Base-by-base conservation (phyloP, 2,329 filamentous ascomycete genomes). In the Stemphylium lycopersici region DNA sequence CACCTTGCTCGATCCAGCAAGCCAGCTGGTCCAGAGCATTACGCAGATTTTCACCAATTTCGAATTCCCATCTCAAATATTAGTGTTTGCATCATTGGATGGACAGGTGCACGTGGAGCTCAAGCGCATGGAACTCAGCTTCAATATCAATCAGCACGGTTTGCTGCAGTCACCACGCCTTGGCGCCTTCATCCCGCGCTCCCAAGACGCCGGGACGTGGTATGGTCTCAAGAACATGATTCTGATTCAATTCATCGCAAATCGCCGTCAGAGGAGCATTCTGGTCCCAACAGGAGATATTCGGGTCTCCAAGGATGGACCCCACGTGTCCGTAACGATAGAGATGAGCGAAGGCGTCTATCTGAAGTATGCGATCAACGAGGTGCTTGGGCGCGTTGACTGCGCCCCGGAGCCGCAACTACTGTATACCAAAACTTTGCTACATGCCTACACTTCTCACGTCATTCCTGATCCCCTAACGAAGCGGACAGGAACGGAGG, bases 371-470 rank as follows among this genome's bases (percentile, higher is more conserved):
- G 72, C 72, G 0, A 80, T 89, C 38, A 80, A 89, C 41, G 65
- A 77, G 1, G 65, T 83, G 0, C 75, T 90, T 2, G 80, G 83
- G 0, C 78, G 83, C 0, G 68, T 90, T 0, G 78, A 82, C 2
- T 87, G 85, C 33, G 77, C 86, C 0, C 74, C 83, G 0, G 86
- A 89, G 40, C 83, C 83, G 0, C 66, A 67, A 0, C 69, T 86
- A 0, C 70, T 85, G 0, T 87, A 86, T 50, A 75, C 75, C 1
- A 88, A 86, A 61, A 85, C 85, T 0, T 69, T 80, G 3, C 67
- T 86, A 1, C 87, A 90, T 63, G 87, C 86, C 0, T 70, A 80
- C 4, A 90, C 87, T 0, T 87, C 86, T 0, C 84, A 81, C 29
- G 62, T 80, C 0, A 32, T 89, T 0, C 80, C 83, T 0, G 87